Conservation (phyloP, 2,329 filamentous ascomycete species). For the Cryphonectria naterciae region DNA sequence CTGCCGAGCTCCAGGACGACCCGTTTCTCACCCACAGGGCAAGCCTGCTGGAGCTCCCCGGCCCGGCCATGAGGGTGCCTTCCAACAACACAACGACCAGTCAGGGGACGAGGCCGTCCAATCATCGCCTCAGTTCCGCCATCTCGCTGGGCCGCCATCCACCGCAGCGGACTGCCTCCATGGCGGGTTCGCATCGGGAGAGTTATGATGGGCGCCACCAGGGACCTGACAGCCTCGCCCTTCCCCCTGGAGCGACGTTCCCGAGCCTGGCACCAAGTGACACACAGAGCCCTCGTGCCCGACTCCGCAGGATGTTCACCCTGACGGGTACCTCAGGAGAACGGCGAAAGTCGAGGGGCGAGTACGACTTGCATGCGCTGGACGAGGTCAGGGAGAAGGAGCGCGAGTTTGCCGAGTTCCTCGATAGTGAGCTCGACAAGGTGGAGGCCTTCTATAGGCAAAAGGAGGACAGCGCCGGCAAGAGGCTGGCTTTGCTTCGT, state of each 20-base stretch:
- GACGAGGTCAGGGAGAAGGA: constrained; percentile 68
- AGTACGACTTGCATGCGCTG: constrained; percentile 50
- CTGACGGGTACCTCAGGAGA: constrained; percentile 38
- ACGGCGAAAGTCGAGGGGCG: constrained; percentile 42
- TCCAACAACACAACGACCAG: constrained; percentile 36
- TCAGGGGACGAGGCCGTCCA: constrained; percentile 5
- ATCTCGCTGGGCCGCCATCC: constrained; percentile 35
- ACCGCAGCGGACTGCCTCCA: constrained; percentile 44
- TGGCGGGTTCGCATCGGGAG: constrained; percentile 26
- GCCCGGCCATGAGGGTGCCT: constrained; percentile 53
- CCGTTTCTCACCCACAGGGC: constrained; percentile 37
- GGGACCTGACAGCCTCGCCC: not conserved
- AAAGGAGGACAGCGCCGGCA: constrained; percentile 84
- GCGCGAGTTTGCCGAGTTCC: constrained; percentile 83
- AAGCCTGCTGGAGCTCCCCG: constrained; percentile 54
- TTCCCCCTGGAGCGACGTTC: constrained; percentile 18
- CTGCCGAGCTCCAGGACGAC: constrained; percentile 36
- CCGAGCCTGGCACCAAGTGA: constrained; percentile 33
- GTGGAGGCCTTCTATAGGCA: constrained; percentile 86
- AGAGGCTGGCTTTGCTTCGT: constrained; percentile 70
- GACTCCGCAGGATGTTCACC: constrained; percentile 47
- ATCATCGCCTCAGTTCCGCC: constrained; percentile 19
- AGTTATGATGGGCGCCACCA: constrained; percentile 2
- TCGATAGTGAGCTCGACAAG: constrained; percentile 86
- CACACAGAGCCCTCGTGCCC: constrained; percentile 36